Conservation (phyloP, 257 asterid species). For the Nicotiana undulata region DNA sequence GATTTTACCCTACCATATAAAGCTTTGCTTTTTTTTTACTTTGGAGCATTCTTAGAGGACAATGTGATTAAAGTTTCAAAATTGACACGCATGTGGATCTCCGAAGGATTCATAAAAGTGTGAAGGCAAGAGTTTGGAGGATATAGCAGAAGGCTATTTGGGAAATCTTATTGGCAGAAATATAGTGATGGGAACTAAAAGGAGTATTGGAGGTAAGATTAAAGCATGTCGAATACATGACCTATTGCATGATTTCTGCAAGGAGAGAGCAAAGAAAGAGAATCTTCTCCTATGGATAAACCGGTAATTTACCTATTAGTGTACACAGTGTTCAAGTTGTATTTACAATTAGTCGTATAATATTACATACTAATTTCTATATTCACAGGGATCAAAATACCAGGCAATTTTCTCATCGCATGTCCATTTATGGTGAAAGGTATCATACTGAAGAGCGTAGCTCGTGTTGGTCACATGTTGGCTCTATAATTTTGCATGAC, state of each 20-base stretch:
- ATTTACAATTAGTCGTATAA: neutral
- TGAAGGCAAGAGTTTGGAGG: conserved; percentile 2
- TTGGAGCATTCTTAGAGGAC: conserved; percentile 16
- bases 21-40: conserved; percentile 13
- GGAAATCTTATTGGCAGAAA: conserved; percentile 13
- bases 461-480: neutral
- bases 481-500: neutral
- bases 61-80: neutral
- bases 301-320: neutral
- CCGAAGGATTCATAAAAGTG: conserved; percentile 9
- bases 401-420: neutral
- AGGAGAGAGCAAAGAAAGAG: conserved; percentile 1
- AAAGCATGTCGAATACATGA: conserved; percentile 14
- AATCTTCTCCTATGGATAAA: neutral
- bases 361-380: neutral
- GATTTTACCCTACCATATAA: conserved; percentile 9
- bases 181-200: conserved; percentile 1
- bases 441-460: neutral
- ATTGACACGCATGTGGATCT: conserved; percentile 18
- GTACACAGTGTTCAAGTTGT: neutral
- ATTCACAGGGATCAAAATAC: neutral
- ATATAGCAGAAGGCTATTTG: conserved; percentile 13
- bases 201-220: conserved; percentile 1
- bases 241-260: conserved; percentile 13
- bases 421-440: neutral